These are phyloP conservation scores for Blumeria graminis DNA, from an alignment of 2,329 filamentous ascomycete genomes.

Conservation along the genomic window DNA sequence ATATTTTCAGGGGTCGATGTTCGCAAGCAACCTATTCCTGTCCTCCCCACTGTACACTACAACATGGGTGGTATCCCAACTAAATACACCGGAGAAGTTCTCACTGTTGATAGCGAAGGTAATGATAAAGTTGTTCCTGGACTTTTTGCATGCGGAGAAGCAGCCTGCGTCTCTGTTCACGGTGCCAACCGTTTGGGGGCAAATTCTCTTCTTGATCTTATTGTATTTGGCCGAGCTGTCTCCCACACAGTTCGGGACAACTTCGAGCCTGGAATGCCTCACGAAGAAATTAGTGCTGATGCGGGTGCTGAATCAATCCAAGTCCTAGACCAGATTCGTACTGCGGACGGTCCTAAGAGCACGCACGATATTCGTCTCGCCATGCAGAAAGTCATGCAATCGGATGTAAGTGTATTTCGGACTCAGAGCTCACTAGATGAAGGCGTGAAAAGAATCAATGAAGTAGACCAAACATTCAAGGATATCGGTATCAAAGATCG, in stretches of 20 bases:
- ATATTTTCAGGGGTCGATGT: slow-evolving; percentile 97
- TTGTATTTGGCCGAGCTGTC: slow-evolving; percentile 79
- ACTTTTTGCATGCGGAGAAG: slow-evolving; percentile 90
- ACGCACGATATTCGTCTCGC: slow-evolving; percentile 70
- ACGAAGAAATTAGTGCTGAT: slow-evolving; percentile 59
- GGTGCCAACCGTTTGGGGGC: slow-evolving; percentile 93
- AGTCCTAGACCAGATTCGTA: slow-evolving; percentile 68
- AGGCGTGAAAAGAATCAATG: slow-evolving; percentile 67
- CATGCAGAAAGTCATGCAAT: slow-evolving; percentile 98
- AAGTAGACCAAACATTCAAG: slow-evolving; percentile 57
- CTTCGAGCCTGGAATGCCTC: slow-evolving; percentile 59
- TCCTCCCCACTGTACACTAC: slow-evolving; percentile 93
- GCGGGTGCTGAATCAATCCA: slow-evolving; percentile 72
- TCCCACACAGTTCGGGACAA: slow-evolving; percentile 96
- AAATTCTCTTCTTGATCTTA: slow-evolving; percentile 91
- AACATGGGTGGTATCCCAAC: slow-evolving; percentile 99
- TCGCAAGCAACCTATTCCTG: slow-evolving; percentile 86
- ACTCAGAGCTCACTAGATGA: slow-evolving; percentile 71
- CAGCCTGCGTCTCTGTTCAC: slow-evolving; percentile 92
- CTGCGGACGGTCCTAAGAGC: slow-evolving; percentile 58
- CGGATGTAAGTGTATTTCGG: slow-evolving; percentile 88
- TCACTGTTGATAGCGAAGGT: slow-evolving; percentile 66
- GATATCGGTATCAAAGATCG: slow-evolving; percentile 91
- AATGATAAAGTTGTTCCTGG: slow-evolving; percentile 86
- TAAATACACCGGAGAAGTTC: slow-evolving; percentile 86